These are phyloP conservation scores for Penicillium parvum DNA, from an alignment of 495 filamentous ascomycete genomes.

Conservation along the genomic window DNA sequence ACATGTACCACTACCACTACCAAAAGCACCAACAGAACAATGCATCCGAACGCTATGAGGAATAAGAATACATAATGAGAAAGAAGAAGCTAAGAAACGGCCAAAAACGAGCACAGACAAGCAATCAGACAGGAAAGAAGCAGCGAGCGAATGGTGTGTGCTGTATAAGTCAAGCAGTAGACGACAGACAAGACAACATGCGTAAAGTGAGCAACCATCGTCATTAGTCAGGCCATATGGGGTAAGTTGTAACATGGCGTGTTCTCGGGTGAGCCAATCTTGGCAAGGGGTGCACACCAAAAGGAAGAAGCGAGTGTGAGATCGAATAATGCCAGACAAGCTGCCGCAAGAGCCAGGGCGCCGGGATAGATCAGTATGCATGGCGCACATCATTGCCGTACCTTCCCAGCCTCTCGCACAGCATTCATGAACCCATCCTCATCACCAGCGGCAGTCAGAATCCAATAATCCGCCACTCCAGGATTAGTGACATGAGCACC, in stretches of 20 bases:
- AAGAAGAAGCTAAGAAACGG: background rate
- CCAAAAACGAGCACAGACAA: background rate
- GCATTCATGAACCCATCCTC: conserved; percentile 67
- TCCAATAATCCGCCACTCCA: conserved; percentile 42
- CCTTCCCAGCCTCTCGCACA: conserved; percentile 69
- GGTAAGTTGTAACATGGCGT: background rate
- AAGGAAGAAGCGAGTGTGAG: conserved; percentile 1
- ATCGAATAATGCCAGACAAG: background rate
- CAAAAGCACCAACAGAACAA: conserved; percentile 2
- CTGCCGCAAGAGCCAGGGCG: too few relatives aligned
- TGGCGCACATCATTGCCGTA: conserved; percentile 25
- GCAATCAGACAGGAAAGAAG: background rate
- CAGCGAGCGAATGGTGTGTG: conserved; percentile 3
- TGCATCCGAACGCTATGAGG: conserved; percentile 4
- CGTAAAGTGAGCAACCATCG: background rate
- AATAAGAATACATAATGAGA: conserved; percentile 15
- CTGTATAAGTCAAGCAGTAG: conserved; percentile 8
- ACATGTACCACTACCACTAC: conserved; percentile 12
- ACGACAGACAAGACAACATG: conserved; percentile 7
- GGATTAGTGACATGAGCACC: conserved; percentile 36
- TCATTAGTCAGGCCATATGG: conserved; percentile 4
- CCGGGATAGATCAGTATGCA: too few relatives aligned
- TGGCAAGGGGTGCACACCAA: background rate
- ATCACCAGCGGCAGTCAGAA: conserved; percentile 42
- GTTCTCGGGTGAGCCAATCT: background rate